phyloP scores from a whole-genome alignment of 2,329 filamentous ascomycete genomes.

The Cryphonectria naterciae region DNA sequence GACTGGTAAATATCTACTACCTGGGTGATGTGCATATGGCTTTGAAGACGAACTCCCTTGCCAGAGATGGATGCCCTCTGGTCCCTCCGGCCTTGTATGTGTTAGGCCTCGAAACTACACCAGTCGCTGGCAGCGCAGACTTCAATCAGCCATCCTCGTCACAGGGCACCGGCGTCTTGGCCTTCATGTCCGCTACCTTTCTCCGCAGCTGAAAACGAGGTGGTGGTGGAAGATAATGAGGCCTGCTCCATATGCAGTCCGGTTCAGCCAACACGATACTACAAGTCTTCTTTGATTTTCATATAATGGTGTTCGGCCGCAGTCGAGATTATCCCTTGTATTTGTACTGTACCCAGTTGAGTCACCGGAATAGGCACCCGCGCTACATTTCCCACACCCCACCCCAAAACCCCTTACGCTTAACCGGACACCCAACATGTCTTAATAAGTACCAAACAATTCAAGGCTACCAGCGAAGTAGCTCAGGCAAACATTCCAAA shows the following conservation, averaged over 20 bases:
- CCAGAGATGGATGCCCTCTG: background rate
- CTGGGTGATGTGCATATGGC: background rate
- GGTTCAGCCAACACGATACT: background rate
- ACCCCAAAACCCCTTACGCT: background rate
- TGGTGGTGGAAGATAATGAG: background rate
- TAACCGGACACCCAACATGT: background rate
- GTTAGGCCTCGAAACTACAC: background rate
- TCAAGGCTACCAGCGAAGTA: background rate
- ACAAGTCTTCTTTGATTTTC: background rate
- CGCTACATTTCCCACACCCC: background rate
- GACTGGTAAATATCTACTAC: background rate
- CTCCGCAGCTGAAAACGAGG: background rate
- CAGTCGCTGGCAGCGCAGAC: background rate
- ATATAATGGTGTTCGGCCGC: background rate
- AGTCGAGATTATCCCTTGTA: background rate
- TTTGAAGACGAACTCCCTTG: background rate
- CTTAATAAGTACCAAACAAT: background rate
- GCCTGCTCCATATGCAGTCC: background rate
- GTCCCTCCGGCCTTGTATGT: background rate
- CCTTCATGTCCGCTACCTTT: background rate
- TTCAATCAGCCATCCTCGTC: background rate
- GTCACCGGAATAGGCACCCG: background rate
- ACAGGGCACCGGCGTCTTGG: background rate
- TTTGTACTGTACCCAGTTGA: background rate
- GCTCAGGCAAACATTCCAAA: background rate